Conservation (phyloP, 1,284 basidiomycete genomes). For the Acaromyces ingoldii region DNA sequence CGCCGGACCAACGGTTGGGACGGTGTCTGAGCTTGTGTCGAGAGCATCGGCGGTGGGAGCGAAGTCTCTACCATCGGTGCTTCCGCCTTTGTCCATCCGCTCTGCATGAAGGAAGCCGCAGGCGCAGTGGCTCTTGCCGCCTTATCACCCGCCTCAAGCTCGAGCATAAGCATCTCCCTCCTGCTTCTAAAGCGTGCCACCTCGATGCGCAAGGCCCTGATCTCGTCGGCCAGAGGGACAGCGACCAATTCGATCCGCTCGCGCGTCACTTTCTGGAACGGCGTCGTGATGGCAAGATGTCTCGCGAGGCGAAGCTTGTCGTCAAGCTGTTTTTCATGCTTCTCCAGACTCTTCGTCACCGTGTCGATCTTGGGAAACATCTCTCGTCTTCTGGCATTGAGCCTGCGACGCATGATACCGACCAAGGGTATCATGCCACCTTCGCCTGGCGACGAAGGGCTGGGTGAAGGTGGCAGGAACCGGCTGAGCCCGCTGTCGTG, state of each 20-base stretch:
- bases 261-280: constrained; percentile 39
- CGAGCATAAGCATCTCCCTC: constrained; percentile 23
- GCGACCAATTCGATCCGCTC: constrained; percentile 42
- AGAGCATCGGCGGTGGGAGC: too few species aligned
- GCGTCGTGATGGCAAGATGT: constrained; percentile 40
- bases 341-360: constrained; percentile 73
- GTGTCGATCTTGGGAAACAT: constrained; percentile 56
- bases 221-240: constrained; percentile 22
- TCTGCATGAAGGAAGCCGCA: neutral
- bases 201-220: constrained; percentile 29
- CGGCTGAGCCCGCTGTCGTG: too few species aligned
- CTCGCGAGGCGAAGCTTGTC: constrained; percentile 37
- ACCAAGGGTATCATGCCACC: neutral
- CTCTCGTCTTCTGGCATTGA: constrained; percentile 15
- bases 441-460: neutral
- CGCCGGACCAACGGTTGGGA: too few species aligned
- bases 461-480: too few species aligned
- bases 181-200: constrained; percentile 28
- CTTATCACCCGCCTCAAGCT: constrained; percentile 26
- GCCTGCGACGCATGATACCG: neutral
- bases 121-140: neutral
- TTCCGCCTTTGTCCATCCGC: too few species aligned
- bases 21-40: too few species aligned
- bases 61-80: too few species aligned
- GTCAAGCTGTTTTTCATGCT: constrained; percentile 15